Evolutionary conservation across 352 stramenopile genomes (phyloP), one percentile per base, ranked within the genome.

Genomic region (Phytophthora meadii): DNA sequence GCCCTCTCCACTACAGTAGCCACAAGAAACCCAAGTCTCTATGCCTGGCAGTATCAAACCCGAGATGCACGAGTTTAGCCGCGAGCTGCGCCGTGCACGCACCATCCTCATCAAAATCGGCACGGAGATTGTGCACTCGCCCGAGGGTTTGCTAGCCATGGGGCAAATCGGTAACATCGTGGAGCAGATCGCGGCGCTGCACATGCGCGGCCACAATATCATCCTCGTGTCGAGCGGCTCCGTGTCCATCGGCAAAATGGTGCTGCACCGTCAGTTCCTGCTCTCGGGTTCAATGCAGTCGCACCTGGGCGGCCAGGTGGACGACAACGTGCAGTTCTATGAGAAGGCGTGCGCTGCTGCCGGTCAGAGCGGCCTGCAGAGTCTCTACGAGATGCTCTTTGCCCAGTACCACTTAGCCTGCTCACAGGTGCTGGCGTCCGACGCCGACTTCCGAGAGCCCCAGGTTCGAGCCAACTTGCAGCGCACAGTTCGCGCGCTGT

Each of bases 91-190:
- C 52, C 80, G 81, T 54, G 66, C 81, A 45, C 82, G 80, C 61
- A 92, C 83, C 22, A 89, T 95, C 64, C 76, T 95, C 36, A 77
- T 95, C 59, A 95, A 95, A 61, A 90, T 95, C 65, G 87, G 87
- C 67, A 93, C 84, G 27, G 87, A 95, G 71, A 92, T 93, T 59
- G 85, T 95, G 54, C 83, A 92, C 73, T 93, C 84, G 45, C 66
- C 78, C 19, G 81, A 93, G 42, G 87, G 87, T 3, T 62, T 93
- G 19, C 63, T 95, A 46, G 80, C 87, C 47, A 90, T 95, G 76
- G 87, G 87, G n/a, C 85, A 93, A 61, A 95, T 93, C 61, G 87
- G 87, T 27, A 82, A 81, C 48, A 92, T 95, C 68, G 78, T 95
- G 34, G 87, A 95, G 77, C 84, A 91, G 78, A 92, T 95, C 69